Evolutionary conservation across 176 grass and related monocot species (phyloP), one percentile per base, ranked within the genome.

Genomic region (Phyllostachys edulis): DNA sequence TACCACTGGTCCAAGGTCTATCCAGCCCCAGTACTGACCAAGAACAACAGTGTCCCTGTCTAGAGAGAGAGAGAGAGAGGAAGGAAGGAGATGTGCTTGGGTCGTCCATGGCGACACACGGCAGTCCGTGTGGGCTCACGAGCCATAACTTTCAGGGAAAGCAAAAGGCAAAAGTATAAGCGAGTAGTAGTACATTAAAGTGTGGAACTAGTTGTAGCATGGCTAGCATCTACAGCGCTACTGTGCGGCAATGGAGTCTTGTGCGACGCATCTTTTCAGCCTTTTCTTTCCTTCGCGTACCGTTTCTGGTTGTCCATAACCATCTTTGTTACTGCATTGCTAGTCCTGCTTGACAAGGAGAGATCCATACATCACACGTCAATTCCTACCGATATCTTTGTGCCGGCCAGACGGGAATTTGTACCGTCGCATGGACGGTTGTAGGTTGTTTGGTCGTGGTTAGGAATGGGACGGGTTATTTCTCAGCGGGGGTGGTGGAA

Each of bases 111-210:
- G 38, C 18, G 26, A 73, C 44, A 51, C 0, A 7, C 46, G 29
- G 70, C 70, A 73, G 54, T 37, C 26, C 70, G 14, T 51, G 70
- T 52, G 70, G 46, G 14, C 70, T 73, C 46, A 73, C 70, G 26
- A 9, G 46, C 1, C 24, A 73, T 34, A 47, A 4, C 70, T 51
- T 51, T 52, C 7, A 9, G 15, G n/a, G 46, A 50, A 73, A 73
- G 70, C 71, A 54, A 74, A 74, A 54, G 46, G 27, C 71, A 0
- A 46, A 74, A 21, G 16, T 63, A 7, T 20, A 54, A 17, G 16
- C 15, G 6, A 34, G 27, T 1, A 16, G 13, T 36, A 2, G 62
- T 34, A 34, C 32, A 3, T 55, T 55, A 55, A 63, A 29, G 24
- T 1, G 23, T 13, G n/a, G 8, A 11, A 13, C 10, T n/a, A 57